These are phyloP conservation scores for Fusarium torulosum DNA, from an alignment of 2,329 filamentous ascomycete genomes.

Conservation along the genomic window DNA sequence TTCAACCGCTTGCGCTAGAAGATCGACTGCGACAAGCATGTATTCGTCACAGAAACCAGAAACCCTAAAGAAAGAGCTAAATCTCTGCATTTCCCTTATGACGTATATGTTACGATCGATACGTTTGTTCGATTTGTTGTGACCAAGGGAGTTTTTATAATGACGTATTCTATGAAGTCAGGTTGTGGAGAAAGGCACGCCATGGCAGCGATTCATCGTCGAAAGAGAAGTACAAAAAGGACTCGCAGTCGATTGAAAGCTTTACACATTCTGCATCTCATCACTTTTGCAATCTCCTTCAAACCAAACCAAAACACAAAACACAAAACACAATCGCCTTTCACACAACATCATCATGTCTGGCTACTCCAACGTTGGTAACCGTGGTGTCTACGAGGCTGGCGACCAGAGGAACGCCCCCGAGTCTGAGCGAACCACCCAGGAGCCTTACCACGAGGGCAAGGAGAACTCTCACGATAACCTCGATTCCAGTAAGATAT, in stretches of 20 bases:
- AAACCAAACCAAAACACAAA: background rate
- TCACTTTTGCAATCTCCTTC: conserved; percentile 6
- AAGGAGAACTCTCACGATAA: conserved; percentile 75
- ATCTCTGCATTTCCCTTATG: conserved; percentile 29
- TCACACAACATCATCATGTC: conserved; percentile 49
- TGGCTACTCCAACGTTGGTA: conserved; percentile 74
- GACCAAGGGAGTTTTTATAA: conserved; percentile 33
- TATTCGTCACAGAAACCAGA: conserved; percentile 18
- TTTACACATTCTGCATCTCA: conserved; percentile 5
- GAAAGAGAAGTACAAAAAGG: conserved; percentile 41
- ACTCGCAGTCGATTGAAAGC: background rate
- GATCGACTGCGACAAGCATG: conserved; percentile 21
- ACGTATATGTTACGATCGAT: conserved; percentile 39
- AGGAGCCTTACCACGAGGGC: conserved; percentile 78
- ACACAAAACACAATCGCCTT: background rate
- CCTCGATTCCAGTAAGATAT: conserved; percentile 76
- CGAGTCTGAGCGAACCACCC: conserved; percentile 62
- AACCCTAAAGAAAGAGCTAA: conserved; percentile 24
- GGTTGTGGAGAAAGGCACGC: conserved; percentile 41
- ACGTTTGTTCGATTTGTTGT: conserved; percentile 14
- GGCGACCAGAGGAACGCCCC: conserved; percentile 79
- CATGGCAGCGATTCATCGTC: conserved; percentile 33
- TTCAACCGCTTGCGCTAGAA: conserved; percentile 4
- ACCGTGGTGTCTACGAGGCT: conserved; percentile 75
- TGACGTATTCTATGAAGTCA: conserved; percentile 51